Percentiles rank a stretch among this genome's conserved stretches.
Conservation (phyloP, 129 eudicot species). For the Flaveria robusta region DNA sequence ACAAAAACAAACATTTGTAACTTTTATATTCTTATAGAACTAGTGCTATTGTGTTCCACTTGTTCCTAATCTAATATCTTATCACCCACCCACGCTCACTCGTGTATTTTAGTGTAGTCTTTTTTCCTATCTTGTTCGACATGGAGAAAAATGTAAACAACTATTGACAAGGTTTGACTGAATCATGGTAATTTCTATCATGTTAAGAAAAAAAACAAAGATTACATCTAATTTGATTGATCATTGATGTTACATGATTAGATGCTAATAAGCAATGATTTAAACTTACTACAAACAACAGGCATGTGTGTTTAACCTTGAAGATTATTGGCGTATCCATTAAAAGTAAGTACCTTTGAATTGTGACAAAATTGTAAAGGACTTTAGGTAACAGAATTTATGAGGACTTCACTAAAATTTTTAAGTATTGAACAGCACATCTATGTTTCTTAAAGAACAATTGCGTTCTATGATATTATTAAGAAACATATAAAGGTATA, state of each 20-base stretch:
- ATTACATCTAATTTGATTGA: background rate
- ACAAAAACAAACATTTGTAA: conserved; percentile 30
- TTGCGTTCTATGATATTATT: no score
- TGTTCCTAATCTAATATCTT: conserved; percentile 36
- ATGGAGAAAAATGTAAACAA: background rate
- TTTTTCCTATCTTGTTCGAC: conserved; percentile 3
- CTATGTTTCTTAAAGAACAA: no score
- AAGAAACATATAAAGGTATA: no score
- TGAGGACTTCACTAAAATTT: no score
- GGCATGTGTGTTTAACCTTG: no score
- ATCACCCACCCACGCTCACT: background rate
- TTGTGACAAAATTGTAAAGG: no score
- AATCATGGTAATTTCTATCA: conserved; percentile 8
- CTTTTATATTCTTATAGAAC: conserved; percentile 38
- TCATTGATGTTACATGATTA: background rate
- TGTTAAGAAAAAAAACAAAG: conserved; percentile 13
- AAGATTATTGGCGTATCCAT: no score
- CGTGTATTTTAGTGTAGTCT: background rate
- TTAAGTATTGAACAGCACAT: no score
- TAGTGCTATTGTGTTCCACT: conserved; percentile 36
- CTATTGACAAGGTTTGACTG: background rate
- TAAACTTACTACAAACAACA: no score
- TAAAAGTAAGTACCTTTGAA: no score
- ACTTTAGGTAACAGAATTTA: no score
- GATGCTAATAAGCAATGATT: no score